Percentiles rank a stretch among this genome's conserved stretches.
Evolutionary conservation across 1,139 yeast genomes (phyloP).

Genomic region (Eremothecium coryli): DNA sequence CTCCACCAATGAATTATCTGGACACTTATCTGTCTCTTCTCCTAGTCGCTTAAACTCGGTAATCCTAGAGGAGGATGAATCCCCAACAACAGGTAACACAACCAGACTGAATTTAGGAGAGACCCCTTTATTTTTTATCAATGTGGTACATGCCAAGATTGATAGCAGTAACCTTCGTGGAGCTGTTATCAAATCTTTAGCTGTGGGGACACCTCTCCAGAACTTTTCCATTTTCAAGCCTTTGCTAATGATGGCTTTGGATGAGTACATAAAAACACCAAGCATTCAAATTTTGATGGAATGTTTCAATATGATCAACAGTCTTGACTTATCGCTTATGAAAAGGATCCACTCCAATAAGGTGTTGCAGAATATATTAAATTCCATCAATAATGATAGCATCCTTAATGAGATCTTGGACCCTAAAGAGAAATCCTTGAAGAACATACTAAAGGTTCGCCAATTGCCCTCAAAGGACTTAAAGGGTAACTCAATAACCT

Average conservation of each 20-base stretch:
- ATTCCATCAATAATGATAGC: conserved; percentile 16
- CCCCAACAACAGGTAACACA: conserved; percentile 1
- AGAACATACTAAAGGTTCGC: conserved; percentile 13
- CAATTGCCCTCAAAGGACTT: conserved; percentile 12
- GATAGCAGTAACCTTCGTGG: conserved; percentile 24
- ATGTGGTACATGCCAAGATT: conserved; percentile 21
- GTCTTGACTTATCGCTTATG: conserved; percentile 19
- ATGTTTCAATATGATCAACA: conserved; percentile 21
- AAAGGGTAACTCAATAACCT: conserved; percentile 17
- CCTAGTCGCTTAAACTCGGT: conserved; percentile 1
- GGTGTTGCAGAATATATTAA: conserved; percentile 17
- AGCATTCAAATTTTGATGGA: conserved; percentile 14
- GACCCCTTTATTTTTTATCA: conserved; percentile 20
- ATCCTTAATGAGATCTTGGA: conserved; percentile 13
- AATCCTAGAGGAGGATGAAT: conserved; percentile 12
- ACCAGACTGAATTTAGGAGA: conserved; percentile 3
- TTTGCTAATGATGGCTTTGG: conserved; percentile 35
- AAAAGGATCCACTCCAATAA: conserved; percentile 13
- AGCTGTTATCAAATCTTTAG: conserved; percentile 23
- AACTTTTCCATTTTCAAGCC: conserved; percentile 38
- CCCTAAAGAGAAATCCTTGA: conserved; percentile 8
- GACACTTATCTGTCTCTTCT: conserved; percentile 1
- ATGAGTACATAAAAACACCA: conserved; percentile 36
- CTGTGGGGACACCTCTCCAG: conserved; percentile 43
- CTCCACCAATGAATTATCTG: conserved; percentile 1